Evolutionary conservation across 2,329 filamentous ascomycete species (phyloP).

Genomic region (Arthroderma sp.): DNA sequence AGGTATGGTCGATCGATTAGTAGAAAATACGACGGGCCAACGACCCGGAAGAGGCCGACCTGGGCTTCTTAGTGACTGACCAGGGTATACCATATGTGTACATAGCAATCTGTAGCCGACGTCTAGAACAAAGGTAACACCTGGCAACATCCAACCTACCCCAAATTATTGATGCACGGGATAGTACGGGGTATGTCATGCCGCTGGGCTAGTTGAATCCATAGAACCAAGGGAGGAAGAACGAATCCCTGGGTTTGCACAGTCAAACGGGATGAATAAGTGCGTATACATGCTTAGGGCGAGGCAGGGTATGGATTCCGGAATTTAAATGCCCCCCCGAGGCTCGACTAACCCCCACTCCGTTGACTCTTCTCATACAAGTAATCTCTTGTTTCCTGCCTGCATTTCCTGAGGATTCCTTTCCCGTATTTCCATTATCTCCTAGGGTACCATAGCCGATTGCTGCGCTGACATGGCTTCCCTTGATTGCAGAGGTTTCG

Average conservation of each 20-base stretch:
- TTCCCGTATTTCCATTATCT: conserved; percentile 1
- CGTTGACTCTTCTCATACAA: not conserved
- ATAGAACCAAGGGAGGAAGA: not conserved
- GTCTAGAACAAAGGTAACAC: conserved; percentile 3
- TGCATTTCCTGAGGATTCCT: conserved; percentile 1
- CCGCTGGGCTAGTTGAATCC: not conserved
- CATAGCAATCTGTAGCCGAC: not conserved
- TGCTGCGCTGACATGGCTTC: conserved; percentile 1
- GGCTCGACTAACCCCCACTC: not conserved
- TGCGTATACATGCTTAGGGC: not conserved
- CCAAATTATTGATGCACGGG: not conserved
- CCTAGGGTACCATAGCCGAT: conserved; percentile 4
- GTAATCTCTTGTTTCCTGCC: not conserved
- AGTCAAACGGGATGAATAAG: conserved; percentile 2
- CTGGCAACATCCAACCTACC: not conserved
- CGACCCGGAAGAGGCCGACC: not conserved
- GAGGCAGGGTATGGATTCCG: conserved; percentile 4
- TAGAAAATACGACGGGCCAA: not conserved
- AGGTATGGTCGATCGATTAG: not conserved
- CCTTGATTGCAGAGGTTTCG: conserved; percentile 5
- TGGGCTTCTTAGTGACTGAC: not conserved
- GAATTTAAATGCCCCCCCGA: conserved; percentile 4
- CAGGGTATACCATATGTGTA: not conserved
- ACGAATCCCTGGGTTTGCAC: conserved; percentile 2
- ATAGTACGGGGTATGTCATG: not conserved